A percentile compares a stretch with the other conserved stretches of the same genome.
These are phyloP conservation scores for Serendipita sp. DNA, from an alignment of 768 basidiomycete genomes.

Conservation along the genomic window DNA sequence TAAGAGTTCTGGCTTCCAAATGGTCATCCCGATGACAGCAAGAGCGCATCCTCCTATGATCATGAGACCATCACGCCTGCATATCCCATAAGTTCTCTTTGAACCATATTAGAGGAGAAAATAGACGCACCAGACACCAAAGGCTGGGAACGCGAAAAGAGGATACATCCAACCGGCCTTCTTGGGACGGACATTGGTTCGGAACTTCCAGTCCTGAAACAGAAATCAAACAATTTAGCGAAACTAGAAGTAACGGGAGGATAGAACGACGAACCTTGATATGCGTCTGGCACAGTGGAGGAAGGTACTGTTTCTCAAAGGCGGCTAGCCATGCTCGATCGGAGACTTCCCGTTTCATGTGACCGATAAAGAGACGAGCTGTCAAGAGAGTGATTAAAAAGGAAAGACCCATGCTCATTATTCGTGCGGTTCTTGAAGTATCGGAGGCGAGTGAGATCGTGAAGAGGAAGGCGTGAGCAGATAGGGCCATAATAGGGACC, in stretches of 20 bases:
- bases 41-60: too few relatives aligned
- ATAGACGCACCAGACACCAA: not conserved
- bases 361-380: not conserved
- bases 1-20: too few relatives aligned
- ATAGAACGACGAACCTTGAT: not conserved
- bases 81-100: too few relatives aligned
- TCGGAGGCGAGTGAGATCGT: not conserved
- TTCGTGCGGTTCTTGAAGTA: not conserved
- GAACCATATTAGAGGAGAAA: too few relatives aligned
- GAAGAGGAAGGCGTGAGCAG: slow-evolving; percentile 4
- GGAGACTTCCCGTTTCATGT: slow-evolving; percentile 3
- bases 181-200: not conserved
- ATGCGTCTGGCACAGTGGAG: not conserved
- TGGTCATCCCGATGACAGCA: too few relatives aligned
- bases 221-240: not conserved
- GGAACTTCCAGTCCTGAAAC: not conserved
- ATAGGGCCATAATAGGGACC: not conserved
- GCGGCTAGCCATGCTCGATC: not conserved
- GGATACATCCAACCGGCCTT: slow-evolving; percentile 2
- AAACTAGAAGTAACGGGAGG: not conserved
- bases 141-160: not conserved
- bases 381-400: slow-evolving; percentile 1
- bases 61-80: too few relatives aligned
- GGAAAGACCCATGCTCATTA: not conserved
- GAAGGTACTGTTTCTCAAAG: not conserved